Conservation (phyloP, 225 moss, liverwort and hornwort species). For the Physcomitrium patens region DNA sequence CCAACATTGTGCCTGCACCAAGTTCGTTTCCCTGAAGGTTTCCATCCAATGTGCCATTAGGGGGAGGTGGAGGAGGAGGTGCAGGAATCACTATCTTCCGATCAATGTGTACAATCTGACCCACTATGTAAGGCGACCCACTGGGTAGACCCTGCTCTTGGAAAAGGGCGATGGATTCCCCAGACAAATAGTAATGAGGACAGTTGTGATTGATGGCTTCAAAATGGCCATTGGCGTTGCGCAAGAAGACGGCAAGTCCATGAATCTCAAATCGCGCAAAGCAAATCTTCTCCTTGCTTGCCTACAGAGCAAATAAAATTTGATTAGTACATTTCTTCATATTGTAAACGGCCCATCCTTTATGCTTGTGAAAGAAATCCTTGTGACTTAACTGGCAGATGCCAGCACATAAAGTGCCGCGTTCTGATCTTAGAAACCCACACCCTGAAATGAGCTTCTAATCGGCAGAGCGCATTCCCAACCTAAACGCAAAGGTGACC, state of each 20-base stretch:
- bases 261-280: conserved; percentile 83
- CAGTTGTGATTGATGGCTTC: conserved; percentile 80
- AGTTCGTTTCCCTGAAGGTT: conserved; percentile 45
- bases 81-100: conserved; percentile 53
- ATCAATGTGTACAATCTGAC: conserved; percentile 84
- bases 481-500: background rate
- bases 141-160: conserved; percentile 69
- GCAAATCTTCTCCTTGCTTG: conserved; percentile 79
- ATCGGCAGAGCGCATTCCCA: conserved; percentile 4
- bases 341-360: background rate
- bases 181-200: conserved; percentile 72
- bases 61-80: conserved; percentile 35
- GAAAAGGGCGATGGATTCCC: conserved; percentile 78
- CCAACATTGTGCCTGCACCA: conserved; percentile 27
- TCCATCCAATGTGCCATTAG: conserved; percentile 36
- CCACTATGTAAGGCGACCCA: conserved; percentile 73
- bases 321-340: background rate
- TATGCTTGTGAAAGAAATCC: background rate
- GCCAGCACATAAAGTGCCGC: background rate
- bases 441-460: background rate
- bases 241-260: conserved; percentile 71
- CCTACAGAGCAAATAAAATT: conserved; percentile 39
- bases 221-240: conserved; percentile 66
- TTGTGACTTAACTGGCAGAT: background rate
- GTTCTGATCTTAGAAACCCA: background rate